Base-by-base conservation (phyloP, 352 stramenopile species). In the Globisporangium echinulatum region DNA sequence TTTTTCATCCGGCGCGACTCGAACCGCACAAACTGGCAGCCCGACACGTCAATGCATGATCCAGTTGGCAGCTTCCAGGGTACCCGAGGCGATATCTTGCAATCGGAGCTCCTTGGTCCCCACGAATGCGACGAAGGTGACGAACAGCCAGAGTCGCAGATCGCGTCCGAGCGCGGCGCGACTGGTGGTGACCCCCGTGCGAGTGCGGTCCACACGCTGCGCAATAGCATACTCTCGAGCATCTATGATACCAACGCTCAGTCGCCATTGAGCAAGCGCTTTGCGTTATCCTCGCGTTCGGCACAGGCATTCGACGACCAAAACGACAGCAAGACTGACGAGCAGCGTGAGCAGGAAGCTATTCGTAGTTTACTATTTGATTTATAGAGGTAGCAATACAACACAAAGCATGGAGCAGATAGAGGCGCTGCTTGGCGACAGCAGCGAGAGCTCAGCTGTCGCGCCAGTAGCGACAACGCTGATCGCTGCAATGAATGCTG, bases 341-440 rank as follows among this genome's bases (percentile, higher is more conserved):
- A 77, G 37, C 74, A 85, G 65, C 75, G 71, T 48, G 75, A 88
- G 69, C 72, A 74, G 59, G 79, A 87, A 54, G 79, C 79, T 8
- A 82, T 87, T 53, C 63, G 72, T 59, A 75, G 59, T 38, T 63
- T 88, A 37, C 66, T 88, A n/a, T 88, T 88, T 36, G 57, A 43
- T 1, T 39, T 49, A 39, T 62, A 33, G 49, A 56, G 15, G 11
- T 14, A 14, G 25, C 25, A 33, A 33, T 33, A 33, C 25, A 33
- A 33, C 25, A 33, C 17, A 25, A 5, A 14, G 13, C 14, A 54
- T 58, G 52, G 17, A 42, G 3, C 43, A 39, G 7, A 57, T 57
- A 15, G 52, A 57, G 15, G 52, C 25, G 15, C 52, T 57, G 15
- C 50, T 54, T 13, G 13, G 33, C 49, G 25, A 17, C 13, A 40